A percentile compares a stretch with the other conserved stretches of the same genome.
Evolutionary conservation across 1,284 basidiomycete genomes (phyloP).

Genomic region (Singerocomus inundabilis): DNA sequence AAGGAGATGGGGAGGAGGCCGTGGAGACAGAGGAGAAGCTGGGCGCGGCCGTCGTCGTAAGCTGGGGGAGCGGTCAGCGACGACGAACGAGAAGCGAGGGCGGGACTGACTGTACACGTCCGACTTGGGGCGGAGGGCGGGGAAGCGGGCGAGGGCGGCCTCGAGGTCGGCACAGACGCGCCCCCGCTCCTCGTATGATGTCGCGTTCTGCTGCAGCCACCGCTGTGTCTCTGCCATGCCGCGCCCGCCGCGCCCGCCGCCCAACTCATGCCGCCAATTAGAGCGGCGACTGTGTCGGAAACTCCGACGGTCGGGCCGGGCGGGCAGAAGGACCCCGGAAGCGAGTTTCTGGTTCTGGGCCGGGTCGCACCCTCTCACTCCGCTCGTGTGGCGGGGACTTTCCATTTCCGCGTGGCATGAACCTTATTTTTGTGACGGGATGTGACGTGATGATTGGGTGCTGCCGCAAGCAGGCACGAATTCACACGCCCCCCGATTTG

Average conservation of each 20-base stretch:
- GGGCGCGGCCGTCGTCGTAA: constrained; percentile 92
- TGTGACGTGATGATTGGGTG: constrained; percentile 16
- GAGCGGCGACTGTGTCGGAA: not conserved
- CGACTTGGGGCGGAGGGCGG: constrained; percentile 81
- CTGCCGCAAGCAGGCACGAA: constrained; percentile 11
- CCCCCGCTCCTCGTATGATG: constrained; percentile 60
- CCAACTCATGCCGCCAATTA: constrained; percentile 8
- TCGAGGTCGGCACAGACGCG: constrained; percentile 65
- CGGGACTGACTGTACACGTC: constrained; percentile 82
- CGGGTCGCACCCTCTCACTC: constrained; percentile 33
- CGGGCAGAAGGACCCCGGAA: not conserved
- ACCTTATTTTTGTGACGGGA: constrained; percentile 23
- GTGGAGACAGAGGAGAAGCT: constrained; percentile 86
- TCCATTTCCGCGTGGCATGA: constrained; percentile 35
- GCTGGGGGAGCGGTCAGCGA: constrained; percentile 45
- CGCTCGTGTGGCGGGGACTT: constrained; percentile 33
- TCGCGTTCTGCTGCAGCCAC: constrained; percentile 75
- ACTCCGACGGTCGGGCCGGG: constrained; percentile 10
- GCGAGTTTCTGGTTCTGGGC: too few relatives aligned
- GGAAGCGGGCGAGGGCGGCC: constrained; percentile 55
- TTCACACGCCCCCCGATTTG: constrained; percentile 29
- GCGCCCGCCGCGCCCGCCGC: constrained; percentile 21
- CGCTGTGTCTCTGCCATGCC: constrained; percentile 41
- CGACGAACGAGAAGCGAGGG: not conserved
- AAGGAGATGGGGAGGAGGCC: constrained; percentile 90